phyloP scores from a whole-genome alignment of 106 monocot genomes.

The Phalaenopsis equestris region DNA sequence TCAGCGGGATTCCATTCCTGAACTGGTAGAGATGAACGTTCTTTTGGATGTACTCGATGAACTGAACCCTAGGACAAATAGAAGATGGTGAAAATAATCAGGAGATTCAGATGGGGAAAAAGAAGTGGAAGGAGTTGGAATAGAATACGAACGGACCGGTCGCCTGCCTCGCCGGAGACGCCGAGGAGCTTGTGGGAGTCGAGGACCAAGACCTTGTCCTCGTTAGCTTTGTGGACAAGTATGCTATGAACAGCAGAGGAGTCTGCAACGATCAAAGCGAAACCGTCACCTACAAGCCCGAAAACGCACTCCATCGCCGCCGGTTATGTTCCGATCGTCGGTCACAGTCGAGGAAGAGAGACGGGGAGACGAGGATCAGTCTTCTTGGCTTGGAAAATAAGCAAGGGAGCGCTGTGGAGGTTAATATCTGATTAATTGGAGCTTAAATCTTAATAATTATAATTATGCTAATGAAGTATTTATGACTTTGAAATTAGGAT shows the following conservation, averaged over 20 bases:
- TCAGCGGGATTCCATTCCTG: slow-evolving; percentile 82
- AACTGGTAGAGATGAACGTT: slow-evolving; percentile 93
- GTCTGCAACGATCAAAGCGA: slow-evolving; percentile 18
- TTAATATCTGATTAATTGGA: too few relatives aligned
- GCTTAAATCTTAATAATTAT: too few relatives aligned
- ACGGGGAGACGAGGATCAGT: not conserved
- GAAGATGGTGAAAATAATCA: not conserved
- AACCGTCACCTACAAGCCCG: slow-evolving; percentile 66
- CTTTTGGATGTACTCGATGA: slow-evolving; percentile 96
- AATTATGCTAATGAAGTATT: too few relatives aligned
- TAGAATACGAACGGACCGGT: slow-evolving; percentile 32
- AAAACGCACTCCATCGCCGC: slow-evolving; percentile 76
- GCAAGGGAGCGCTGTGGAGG: not conserved
- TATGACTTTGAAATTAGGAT: too few relatives aligned
- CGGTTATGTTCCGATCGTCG: not conserved
- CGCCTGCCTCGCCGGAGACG: slow-evolving; percentile 77
- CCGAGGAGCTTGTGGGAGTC: slow-evolving; percentile 94
- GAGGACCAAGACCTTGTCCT: slow-evolving; percentile 89
- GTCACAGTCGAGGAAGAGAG: not conserved
- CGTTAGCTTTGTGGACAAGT: slow-evolving; percentile 78
- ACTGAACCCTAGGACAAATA: slow-evolving; percentile 61
- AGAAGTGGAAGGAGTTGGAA: not conserved
- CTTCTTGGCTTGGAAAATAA: not conserved
- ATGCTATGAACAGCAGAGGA: slow-evolving; percentile 78
- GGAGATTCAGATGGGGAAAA: slow-evolving; percentile 1